A percentile compares a stretch with the other conserved stretches of the same genome.
phyloP scores from a whole-genome alignment of 192 early-diverging fungal genomes.

The Mortierella hygrophila region DNA sequence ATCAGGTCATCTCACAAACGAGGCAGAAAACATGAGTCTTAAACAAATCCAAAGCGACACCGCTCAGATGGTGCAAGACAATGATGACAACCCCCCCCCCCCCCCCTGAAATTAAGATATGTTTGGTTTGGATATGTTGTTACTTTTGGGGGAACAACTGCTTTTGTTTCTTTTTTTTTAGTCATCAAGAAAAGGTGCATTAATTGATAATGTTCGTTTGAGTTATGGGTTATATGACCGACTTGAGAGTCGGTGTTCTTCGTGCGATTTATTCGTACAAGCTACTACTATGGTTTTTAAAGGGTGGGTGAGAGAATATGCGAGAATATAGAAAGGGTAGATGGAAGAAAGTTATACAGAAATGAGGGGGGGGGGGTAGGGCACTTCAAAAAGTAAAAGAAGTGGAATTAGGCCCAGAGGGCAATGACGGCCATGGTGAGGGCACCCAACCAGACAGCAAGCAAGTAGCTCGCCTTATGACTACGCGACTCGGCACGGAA shows the following conservation, averaged over 20 bases:
- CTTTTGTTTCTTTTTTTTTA: background rate
- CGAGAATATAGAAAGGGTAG: background rate
- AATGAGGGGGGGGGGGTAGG: background rate
- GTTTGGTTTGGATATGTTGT: too few species aligned
- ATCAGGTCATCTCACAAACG: too few species aligned
- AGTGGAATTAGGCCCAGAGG: slow-evolving; percentile 62
- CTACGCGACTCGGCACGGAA: slow-evolving; percentile 34
- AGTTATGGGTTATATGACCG: background rate
- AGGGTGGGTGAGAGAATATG: background rate
- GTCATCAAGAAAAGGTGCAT: too few species aligned
- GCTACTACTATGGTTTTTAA: slow-evolving; percentile 1
- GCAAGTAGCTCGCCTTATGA: slow-evolving; percentile 45
- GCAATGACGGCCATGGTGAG: slow-evolving; percentile 66
- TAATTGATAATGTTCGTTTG: background rate
- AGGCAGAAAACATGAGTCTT: too few species aligned
- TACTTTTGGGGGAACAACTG: too few species aligned
- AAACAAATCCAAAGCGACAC: too few species aligned
- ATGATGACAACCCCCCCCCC: too few species aligned
- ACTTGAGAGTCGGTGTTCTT: background rate
- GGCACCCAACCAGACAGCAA: slow-evolving; percentile 64
- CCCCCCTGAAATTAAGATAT: too few species aligned
- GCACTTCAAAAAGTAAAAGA: background rate
- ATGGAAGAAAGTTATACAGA: background rate
- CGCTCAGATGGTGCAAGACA: too few species aligned
- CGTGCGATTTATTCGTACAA: slow-evolving; percentile 2